A percentile compares a stretch with the other conserved stretches of the same genome.
Conservation (phyloP, 768 basidiomycete genomes). For the Boletus vinaceobasis region DNA sequence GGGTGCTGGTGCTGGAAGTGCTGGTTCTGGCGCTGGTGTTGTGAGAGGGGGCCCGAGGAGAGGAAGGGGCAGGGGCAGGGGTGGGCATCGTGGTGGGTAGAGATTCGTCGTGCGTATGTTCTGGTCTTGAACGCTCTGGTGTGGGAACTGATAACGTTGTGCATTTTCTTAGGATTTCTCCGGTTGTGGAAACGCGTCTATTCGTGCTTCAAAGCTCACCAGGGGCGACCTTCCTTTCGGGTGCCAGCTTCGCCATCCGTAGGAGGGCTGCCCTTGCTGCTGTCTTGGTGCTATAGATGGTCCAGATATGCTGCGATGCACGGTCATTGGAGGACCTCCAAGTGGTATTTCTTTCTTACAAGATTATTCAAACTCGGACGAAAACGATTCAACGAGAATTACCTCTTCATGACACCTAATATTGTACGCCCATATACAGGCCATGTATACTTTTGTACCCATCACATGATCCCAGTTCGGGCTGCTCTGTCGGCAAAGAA, state of each 20-base stretch:
- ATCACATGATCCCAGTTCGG: background rate
- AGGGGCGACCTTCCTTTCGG: background rate
- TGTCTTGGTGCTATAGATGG: background rate
- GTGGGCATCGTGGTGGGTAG: conserved; percentile 30
- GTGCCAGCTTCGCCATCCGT: background rate
- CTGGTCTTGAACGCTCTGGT: background rate
- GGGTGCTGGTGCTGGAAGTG: background rate
- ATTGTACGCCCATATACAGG: background rate
- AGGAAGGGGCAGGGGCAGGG: conserved; percentile 32
- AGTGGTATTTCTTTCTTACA: background rate
- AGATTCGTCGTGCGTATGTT: background rate
- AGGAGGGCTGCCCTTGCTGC: background rate
- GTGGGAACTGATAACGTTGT: no score
- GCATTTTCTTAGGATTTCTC: background rate
- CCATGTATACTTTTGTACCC: background rate
- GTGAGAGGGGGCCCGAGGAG: conserved; percentile 25
- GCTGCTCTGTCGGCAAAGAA: background rate
- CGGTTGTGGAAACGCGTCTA: background rate
- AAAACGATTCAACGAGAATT: background rate
- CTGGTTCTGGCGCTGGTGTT: conserved; percentile 4
- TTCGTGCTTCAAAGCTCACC: background rate
- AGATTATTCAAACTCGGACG: background rate
- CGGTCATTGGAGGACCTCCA: background rate
- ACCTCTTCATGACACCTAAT: background rate
- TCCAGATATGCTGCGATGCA: background rate